A percentile compares a stretch with the other conserved stretches of the same genome.
These are phyloP conservation scores for Candida broadrunensis DNA, from an alignment of 805 yeast species.

Conservation along the genomic window DNA sequence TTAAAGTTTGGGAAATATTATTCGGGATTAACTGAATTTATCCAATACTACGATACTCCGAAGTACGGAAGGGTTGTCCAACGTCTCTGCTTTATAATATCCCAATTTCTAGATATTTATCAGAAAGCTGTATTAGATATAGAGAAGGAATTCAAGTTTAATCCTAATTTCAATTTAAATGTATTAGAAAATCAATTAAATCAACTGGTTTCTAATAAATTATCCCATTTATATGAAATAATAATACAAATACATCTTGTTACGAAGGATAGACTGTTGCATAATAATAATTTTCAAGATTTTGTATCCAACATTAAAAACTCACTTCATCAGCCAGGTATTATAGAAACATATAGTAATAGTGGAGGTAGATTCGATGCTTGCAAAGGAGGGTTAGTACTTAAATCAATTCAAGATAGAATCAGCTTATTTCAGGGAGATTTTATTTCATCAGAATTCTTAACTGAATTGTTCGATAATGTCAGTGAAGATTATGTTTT, in stretches of 20 bases:
- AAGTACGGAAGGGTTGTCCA: constrained; percentile 72
- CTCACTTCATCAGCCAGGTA: constrained; percentile 40
- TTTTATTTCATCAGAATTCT: constrained; percentile 47
- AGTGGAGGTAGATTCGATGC: constrained; percentile 34
- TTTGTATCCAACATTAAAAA: constrained; percentile 36
- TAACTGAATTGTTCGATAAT: constrained; percentile 49
- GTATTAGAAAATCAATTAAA: constrained; percentile 44
- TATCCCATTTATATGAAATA: constrained; percentile 60
- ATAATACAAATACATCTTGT: constrained; percentile 49
- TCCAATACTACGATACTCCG: constrained; percentile 53
- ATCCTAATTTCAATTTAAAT: constrained; percentile 55
- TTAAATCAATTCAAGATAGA: constrained; percentile 59
- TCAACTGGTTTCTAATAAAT: constrained; percentile 21
- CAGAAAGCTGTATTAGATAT: constrained; percentile 35
- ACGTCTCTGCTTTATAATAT: constrained; percentile 60
- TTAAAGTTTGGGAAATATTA: constrained; percentile 63
- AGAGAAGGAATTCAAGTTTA: constrained; percentile 52
- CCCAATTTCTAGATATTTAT: constrained; percentile 21
- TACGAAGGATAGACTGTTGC: constrained; percentile 29
- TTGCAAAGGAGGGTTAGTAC: constrained; percentile 77
- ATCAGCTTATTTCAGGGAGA: constrained; percentile 67
- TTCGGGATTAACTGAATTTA: constrained; percentile 55
- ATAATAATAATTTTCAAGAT: constrained; percentile 21
- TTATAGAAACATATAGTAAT: constrained; percentile 35
- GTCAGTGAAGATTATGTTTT: constrained; percentile 61